These are phyloP conservation scores for Protostelium mycophagum DNA, from an alignment of 78 protist genomes.

Conservation along the genomic window DNA sequence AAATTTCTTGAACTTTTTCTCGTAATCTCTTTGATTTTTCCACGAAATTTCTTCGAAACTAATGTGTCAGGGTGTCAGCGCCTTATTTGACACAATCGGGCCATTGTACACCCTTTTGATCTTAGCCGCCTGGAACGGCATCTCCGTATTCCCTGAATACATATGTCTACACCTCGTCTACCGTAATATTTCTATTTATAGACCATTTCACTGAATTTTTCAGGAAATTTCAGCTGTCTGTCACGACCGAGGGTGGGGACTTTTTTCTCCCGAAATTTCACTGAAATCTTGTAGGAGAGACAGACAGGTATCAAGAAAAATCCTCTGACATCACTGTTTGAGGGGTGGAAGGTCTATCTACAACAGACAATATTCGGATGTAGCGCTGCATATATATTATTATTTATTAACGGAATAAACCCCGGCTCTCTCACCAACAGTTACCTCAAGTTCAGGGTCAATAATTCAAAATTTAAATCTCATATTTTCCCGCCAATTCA, in stretches of 20 bases:
- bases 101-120: not conserved
- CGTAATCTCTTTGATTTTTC: too few species aligned
- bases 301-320: not conserved
- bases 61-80: not conserved
- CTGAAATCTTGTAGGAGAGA: not conserved
- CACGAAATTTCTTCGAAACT: not conserved
- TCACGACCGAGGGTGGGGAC: too few species aligned
- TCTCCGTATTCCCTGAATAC: not conserved
- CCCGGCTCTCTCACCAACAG: not conserved
- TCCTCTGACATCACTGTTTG: not conserved
- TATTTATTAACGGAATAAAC: not conserved
- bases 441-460: not conserved
- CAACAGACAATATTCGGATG: not conserved
- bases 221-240: too few species aligned
- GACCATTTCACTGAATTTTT: too few species aligned
- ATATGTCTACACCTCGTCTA: not conserved
- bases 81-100: not conserved
- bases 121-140: not conserved
- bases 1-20: not conserved
- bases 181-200: too few species aligned
- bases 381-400: not conserved
- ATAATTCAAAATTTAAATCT: not conserved
- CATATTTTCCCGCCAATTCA: too few species aligned
- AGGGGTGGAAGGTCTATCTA: not conserved
- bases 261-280: too few species aligned